Base-by-base conservation (phyloP, 345 rosid genomes). In the Syzygium grande region DNA sequence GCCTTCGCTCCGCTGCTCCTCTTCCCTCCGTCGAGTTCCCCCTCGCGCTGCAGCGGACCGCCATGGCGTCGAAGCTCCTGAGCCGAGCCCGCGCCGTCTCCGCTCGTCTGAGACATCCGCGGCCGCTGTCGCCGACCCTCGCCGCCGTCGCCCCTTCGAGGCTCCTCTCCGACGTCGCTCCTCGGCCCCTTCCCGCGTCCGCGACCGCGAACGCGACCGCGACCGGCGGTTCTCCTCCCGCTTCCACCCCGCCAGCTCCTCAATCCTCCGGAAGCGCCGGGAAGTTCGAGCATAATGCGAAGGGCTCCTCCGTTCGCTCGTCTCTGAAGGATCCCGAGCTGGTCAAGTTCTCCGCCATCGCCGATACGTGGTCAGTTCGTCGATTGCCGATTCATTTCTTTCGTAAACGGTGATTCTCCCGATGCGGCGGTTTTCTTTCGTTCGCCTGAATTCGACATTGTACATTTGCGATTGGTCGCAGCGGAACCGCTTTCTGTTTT, bases 341-440 rank as follows among this genome's bases (percentile, higher is more conserved):
- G 38, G 95, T 96, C 87, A 96, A 98, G 92, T 98, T 98, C 92
- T 85, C 99, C 43, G 98, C 98, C 87, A 93, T 98, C 90, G 94
- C 99, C 51, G 96, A 98, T 89, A 90, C 97, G 51, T 98, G 98
- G 99, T 98, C 85, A 51, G 91, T 86, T 84, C 65, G 30, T 29
- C 51, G 17, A 14, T 51, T 83, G 55, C 15, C 25, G 73, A 21
- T 51, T 84, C 86, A 14, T 52, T 11, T 55, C 86, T 84, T 6
- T 84, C 53, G 52, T 84, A 14, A 49, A 53, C 59, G 13, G 25
- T 8, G 25, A 55, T 10, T 0, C 4, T n/a, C 43, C 27, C 30
- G 38, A 84, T 11, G 21, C 15, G 8, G 86, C 38, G 27, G 49
- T 22, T n/a, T 52, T 52, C 43, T 30, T 52, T 55, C 2, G 23